Base-by-base conservation (phyloP, 768 basidiomycete species). In the Russula emetica region DNA sequence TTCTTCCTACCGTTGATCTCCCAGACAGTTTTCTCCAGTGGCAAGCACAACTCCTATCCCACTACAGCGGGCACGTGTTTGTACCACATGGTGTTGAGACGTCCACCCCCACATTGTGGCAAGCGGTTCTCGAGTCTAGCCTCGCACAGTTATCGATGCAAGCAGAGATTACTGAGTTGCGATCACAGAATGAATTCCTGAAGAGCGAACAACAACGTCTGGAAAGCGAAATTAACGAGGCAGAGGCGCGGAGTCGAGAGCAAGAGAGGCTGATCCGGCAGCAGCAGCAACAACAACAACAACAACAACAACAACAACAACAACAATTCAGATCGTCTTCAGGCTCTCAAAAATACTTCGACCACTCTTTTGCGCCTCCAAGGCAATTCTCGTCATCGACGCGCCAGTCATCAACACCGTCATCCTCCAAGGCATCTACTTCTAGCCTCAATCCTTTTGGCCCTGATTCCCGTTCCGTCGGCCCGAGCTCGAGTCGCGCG, bases 11-110 rank as follows among this genome's bases (percentile, higher is more conserved):
- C 61, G 85, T 87, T 61, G 70, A 75, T 30, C 70, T 84, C 16
- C 68, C 71, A 22, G 78, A 83, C 56, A 67, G 73, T 18, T 73
- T 74, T 13, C 70, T 85, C 47, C 81, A 82, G 66, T 89, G 86
- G 85, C 82, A 89, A 67, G 82, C 84, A 0, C 84, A 86, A 62
- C 79, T 87, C 3, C 77, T 89, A 26, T 74, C 77, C 3, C 78
- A 86, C 57, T 86, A 78, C 67, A 86, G 84, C 0, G 85, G 82
- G 0, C 82, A 88, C 61, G 72, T 84, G 55, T 80, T 85, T 66
- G 70, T 80, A 14, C 75, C 81, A 1, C 74, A 70, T 22, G 64
- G 70, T 26, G 58, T 56, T 44, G 62, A 65, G 45, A 30, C 59
- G 20, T 71, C 72, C 18, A 47, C 71, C 28, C 58, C 64, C 5